Evolutionary conservation across 1,284 basidiomycete species (phyloP).

Genomic region (Pterulicium gracile): DNA sequence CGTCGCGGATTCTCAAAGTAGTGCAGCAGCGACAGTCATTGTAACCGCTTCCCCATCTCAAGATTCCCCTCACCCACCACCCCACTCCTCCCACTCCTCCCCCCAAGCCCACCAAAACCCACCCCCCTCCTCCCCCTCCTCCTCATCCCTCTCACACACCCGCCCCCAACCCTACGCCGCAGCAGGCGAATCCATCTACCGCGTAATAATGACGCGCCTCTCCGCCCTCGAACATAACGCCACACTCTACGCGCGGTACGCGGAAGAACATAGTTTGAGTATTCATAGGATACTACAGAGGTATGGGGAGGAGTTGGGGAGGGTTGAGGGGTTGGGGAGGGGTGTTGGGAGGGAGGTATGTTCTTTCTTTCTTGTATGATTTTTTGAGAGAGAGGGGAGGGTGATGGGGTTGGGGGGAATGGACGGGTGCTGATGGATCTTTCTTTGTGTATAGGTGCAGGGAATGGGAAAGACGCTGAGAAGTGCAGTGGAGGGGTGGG

Average conservation of each 20-base stretch:
- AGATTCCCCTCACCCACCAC: background rate
- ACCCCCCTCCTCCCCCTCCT: constrained; percentile 12
- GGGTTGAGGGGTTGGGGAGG: constrained; percentile 67
- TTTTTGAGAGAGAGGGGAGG: constrained; percentile 44
- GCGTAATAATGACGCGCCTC: constrained; percentile 91
- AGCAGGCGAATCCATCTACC: constrained; percentile 95
- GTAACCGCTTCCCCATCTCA: background rate
- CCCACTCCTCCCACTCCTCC: constrained; percentile 1
- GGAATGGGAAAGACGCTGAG: no score
- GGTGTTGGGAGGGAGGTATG: background rate
- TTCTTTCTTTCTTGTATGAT: background rate
- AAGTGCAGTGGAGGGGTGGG: constrained; percentile 60
- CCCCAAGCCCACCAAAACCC: background rate
- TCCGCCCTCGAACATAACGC: constrained; percentile 82
- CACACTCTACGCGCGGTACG: constrained; percentile 78
- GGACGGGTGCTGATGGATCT: no score
- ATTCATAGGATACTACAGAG: constrained; percentile 69
- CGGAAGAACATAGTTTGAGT: constrained; percentile 81
- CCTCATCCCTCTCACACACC: constrained; percentile 15
- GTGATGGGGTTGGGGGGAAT: constrained; percentile 52
- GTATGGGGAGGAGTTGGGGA: constrained; percentile 76
- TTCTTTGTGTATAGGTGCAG: no score
- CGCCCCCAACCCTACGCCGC: constrained; percentile 19
- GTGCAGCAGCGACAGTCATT: no score
- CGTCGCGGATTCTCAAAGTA: no score